These are phyloP conservation scores for Neurospora sp. DNA, from an alignment of 495 filamentous ascomycete genomes.

Conservation along the genomic window DNA sequence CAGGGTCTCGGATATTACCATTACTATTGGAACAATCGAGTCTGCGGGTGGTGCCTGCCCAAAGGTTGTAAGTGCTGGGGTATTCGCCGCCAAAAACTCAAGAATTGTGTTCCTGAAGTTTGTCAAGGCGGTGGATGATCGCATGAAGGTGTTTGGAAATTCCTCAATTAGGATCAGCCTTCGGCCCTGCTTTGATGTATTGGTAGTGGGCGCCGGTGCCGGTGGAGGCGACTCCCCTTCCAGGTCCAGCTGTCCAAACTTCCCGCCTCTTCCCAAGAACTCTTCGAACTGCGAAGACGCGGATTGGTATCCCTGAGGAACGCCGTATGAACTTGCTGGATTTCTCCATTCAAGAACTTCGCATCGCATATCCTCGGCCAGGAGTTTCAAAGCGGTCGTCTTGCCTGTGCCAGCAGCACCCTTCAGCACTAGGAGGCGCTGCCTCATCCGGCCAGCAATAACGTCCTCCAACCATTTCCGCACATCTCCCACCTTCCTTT, in stretches of 20 bases:
- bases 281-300: conserved; percentile 76
- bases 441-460: conserved; percentile 48
- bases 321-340: conserved; percentile 51
- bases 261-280: conserved; percentile 69
- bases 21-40: conserved; percentile 62
- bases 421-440: conserved; percentile 74
- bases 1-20: conserved; percentile 84
- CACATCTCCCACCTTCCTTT: conserved; percentile 84
- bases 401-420: conserved; percentile 92
- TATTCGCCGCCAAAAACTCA: conserved; percentile 58
- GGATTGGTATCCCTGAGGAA: conserved; percentile 48
- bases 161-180: conserved; percentile 82
- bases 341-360: conserved; percentile 87
- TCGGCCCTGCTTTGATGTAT: conserved; percentile 7
- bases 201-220: background rate
- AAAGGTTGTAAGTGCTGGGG: conserved; percentile 32
- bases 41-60: conserved; percentile 20
- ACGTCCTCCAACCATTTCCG: conserved; percentile 68
- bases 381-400: conserved; percentile 69
- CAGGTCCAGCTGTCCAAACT: conserved; percentile 66
- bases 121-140: conserved; percentile 53
- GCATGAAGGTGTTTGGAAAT: conserved; percentile 74
- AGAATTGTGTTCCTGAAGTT: conserved; percentile 68
- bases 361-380: conserved; percentile 61
- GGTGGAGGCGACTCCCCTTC: conserved; percentile 22